phyloP scores from a whole-genome alignment of 1,284 basidiomycete genomes.

The Ceratobasidium sp. region DNA sequence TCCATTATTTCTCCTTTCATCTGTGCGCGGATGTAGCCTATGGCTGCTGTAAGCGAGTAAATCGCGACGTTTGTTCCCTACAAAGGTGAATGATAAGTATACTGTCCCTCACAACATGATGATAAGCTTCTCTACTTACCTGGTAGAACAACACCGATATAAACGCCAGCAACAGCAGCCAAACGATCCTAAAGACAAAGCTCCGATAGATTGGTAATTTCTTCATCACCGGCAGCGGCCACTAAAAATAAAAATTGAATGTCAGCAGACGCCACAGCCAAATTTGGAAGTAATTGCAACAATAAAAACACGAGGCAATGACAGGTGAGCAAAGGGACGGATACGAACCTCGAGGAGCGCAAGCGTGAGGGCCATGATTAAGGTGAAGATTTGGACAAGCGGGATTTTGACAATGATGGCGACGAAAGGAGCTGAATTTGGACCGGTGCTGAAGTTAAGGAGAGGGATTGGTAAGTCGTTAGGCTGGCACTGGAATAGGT shows the following conservation, averaged over 20 bases:
- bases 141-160: constrained; percentile 79
- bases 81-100: not conserved
- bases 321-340: constrained; percentile 41
- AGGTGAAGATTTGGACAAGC: constrained; percentile 69
- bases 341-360: constrained; percentile 63
- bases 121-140: constrained; percentile 54
- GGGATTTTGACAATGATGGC: constrained; percentile 76
- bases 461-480: not conserved
- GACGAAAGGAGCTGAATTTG: constrained; percentile 68
- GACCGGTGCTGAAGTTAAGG: constrained; percentile 62
- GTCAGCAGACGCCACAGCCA: constrained; percentile 25
- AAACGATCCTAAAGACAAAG: constrained; percentile 65
- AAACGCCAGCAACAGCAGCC: constrained; percentile 69
- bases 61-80: constrained; percentile 79
- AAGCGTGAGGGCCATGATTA: constrained; percentile 64
- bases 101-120: not conserved
- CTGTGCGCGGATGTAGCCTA: constrained; percentile 69
- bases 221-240: constrained; percentile 67
- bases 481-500: too few relatives aligned
- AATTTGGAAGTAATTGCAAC: constrained; percentile 10
- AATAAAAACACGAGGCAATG: constrained; percentile 23
- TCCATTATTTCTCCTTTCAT: constrained; percentile 69
- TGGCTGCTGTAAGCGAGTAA: constrained; percentile 71
- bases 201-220: constrained; percentile 67
- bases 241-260: constrained; percentile 44